Evolutionary conservation across 2,329 filamentous ascomycete species (phyloP), one percentile per base, ranked within the genome.

Genomic region (Dactylellina drechsleri): DNA sequence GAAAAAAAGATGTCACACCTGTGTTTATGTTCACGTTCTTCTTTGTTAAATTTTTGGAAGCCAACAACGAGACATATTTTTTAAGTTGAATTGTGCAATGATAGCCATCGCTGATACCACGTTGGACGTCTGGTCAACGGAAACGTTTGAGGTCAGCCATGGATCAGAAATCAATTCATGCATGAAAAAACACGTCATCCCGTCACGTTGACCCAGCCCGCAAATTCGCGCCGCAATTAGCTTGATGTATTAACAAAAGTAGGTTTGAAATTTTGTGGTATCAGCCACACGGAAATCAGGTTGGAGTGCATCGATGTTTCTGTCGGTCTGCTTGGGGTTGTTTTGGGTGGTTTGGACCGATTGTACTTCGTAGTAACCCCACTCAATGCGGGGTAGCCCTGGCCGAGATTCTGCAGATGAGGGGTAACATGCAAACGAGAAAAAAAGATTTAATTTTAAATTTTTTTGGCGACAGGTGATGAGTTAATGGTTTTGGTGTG

Each of bases 151-250:
- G 23, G 23, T 36, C 31, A 36, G 31, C 31, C 31, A 36, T 36
- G 31, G 31, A 36, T 36, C 31, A 36, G 31, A 8, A 36, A 36
- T 36, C 31, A 36, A 36, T 61, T 57, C 50, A 60, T 62, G 61
- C 62, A 60, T 75, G 71, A 64, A 75, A 75, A 60, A 75, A 75
- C 71, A 65, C 71, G 71, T 75, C 71, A 75, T 75, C 71, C 71
- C 71, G 71, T 75, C 71, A 75, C 56, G 59, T 67, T 5, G 31
- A 36, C 31, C 70, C 68, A 68, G 68, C 64, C 68, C 64, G 71
- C 71, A 74, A 16, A 28, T 47, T 52, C 4, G 2, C 16, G 16
- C 18, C 16, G n/a, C 31, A 36, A 36, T 5, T 10, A 36, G 31
- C 41, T n/a, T n/a, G n/a, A n/a, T n/a, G n/a, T n/a, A n/a, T n/a